Evolutionary conservation across 257 asterid species (phyloP).

Genomic region (Catharanthus roseus): DNA sequence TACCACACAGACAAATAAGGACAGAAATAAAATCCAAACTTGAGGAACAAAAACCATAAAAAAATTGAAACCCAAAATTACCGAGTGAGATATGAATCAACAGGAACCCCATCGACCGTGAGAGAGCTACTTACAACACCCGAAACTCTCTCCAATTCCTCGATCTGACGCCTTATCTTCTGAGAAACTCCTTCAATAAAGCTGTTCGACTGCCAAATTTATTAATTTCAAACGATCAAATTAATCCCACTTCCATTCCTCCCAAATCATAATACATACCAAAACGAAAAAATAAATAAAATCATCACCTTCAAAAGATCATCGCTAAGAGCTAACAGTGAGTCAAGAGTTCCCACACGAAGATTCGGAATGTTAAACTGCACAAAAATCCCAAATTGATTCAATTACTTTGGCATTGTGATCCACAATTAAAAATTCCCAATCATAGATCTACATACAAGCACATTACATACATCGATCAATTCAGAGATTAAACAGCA

Average conservation of each 20-base stretch:
- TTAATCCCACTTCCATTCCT: conserved; percentile 2
- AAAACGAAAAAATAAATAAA: neutral
- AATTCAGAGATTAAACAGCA: neutral
- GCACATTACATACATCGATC: neutral
- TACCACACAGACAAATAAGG: conserved; percentile 14
- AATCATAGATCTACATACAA: conserved; percentile 22
- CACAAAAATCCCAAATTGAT: conserved; percentile 12
- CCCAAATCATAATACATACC: neutral
- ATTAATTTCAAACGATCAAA: conserved; percentile 3
- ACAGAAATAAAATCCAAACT: neutral
- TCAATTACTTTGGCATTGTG: conserved; percentile 2
- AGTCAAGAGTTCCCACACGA: conserved; percentile 88
- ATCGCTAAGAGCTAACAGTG: conserved; percentile 72
- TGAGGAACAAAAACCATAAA: conserved; percentile 6
- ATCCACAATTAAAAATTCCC: neutral
- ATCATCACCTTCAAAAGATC: conserved; percentile 65
- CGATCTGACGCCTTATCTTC: conserved; percentile 82
- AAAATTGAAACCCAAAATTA: conserved; percentile 11
- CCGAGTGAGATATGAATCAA: conserved; percentile 90
- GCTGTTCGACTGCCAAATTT: conserved; percentile 59
- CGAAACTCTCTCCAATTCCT: conserved; percentile 81
- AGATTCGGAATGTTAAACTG: conserved; percentile 90
- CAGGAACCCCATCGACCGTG: conserved; percentile 94
- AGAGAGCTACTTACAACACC: conserved; percentile 75
- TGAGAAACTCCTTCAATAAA: conserved; percentile 85